phyloP scores from a whole-genome alignment of 2,329 filamentous ascomycete species.

The Neopestalotiopsis sp. region DNA sequence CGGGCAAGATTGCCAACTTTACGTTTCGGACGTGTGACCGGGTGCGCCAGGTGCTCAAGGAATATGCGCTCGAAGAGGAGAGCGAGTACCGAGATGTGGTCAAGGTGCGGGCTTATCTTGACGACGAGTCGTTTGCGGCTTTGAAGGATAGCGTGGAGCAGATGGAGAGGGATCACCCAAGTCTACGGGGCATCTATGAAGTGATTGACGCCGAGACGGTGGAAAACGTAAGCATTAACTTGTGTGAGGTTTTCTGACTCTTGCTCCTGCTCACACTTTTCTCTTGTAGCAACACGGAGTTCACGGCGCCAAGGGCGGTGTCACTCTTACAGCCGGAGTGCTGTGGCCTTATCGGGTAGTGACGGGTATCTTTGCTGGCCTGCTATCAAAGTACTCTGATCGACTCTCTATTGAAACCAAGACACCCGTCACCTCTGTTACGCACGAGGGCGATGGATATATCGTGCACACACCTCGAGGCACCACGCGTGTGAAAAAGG shows the following conservation, averaged over 20 bases:
- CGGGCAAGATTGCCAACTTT: constrained; percentile 1
- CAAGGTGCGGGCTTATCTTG: background rate
- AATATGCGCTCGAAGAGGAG: background rate
- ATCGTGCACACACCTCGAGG: background rate
- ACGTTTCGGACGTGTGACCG: background rate
- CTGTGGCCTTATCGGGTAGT: constrained; percentile 1
- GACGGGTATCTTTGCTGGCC: background rate
- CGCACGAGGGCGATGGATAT: no score
- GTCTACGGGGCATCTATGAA: background rate
- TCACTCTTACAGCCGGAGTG: background rate
- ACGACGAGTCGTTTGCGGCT: background rate
- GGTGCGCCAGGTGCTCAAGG: background rate
- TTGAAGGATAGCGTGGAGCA: background rate
- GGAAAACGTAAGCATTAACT: background rate
- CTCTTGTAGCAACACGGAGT: background rate
- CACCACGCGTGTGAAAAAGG: background rate
- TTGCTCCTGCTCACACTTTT: background rate
- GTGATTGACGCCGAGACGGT: background rate
- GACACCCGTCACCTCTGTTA: background rate
- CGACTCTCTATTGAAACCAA: background rate
- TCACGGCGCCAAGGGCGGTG: background rate
- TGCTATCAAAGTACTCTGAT: background rate
- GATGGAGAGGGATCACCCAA: background rate
- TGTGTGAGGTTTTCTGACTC: background rate
- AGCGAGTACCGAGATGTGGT: background rate